These are phyloP conservation scores for Phytopythium delawarense DNA, from an alignment of 352 stramenopile genomes.

Conservation along the genomic window DNA sequence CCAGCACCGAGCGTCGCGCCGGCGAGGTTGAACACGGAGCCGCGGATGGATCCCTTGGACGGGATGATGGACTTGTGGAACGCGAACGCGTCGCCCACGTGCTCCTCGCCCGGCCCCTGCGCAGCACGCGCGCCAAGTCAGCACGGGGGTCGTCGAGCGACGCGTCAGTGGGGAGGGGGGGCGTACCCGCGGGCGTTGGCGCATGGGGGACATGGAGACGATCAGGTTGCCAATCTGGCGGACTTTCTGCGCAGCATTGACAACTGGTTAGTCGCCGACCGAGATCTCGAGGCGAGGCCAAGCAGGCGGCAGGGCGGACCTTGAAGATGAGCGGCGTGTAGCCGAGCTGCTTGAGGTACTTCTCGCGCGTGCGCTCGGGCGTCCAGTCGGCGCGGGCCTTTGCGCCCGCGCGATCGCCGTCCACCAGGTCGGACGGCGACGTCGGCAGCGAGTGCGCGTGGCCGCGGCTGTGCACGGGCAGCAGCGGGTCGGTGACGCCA, in stretches of 20 bases:
- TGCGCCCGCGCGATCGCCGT: slow-evolving; percentile 8
- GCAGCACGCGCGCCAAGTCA: background rate
- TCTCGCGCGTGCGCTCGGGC: slow-evolving; percentile 46
- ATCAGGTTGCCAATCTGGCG: slow-evolving; percentile 73
- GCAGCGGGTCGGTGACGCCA: slow-evolving; percentile 42
- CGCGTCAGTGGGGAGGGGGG: background rate
- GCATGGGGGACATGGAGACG: slow-evolving; percentile 66
- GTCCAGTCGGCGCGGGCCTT: slow-evolving; percentile 19
- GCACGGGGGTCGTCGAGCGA: background rate
- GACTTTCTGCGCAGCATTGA: slow-evolving; percentile 31
- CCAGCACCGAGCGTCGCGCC: slow-evolving; percentile 74
- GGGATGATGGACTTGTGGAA: slow-evolving; percentile 80
- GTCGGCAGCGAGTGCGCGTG: slow-evolving; percentile 18
- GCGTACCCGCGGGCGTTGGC: slow-evolving; percentile 23
- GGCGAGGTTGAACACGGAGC: slow-evolving; percentile 83
- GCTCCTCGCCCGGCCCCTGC: slow-evolving; percentile 34
- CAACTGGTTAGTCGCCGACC: background rate
- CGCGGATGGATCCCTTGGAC: slow-evolving; percentile 77
- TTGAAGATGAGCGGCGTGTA: slow-evolving; percentile 83
- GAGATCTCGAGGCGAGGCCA: no score
- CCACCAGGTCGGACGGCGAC: slow-evolving; percentile 14
- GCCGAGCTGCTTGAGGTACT: slow-evolving; percentile 67
- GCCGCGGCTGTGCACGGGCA: slow-evolving; percentile 36
- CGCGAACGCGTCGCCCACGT: slow-evolving; percentile 56
- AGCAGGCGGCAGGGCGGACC: slow-evolving; percentile 18